Conservation (phyloP, 140 eudicot genomes). For the Bidens hawaiensis region DNA sequence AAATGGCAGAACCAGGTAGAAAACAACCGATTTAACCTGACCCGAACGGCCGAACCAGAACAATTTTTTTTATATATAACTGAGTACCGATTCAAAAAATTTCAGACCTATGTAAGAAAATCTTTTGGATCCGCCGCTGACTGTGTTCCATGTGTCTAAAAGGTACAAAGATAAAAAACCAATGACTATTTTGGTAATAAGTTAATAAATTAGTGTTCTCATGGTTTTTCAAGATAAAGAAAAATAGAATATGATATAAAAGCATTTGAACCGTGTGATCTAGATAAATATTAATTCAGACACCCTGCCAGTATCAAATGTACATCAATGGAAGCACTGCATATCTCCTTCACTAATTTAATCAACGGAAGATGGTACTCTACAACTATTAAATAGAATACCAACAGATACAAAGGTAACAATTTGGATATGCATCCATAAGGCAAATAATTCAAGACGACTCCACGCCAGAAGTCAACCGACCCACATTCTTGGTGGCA, state of each 20-base stretch:
- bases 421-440: slow-evolving; percentile 6
- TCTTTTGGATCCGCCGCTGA: too few relatives aligned
- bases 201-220: too few relatives aligned
- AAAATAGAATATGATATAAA: background rate
- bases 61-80: too few relatives aligned
- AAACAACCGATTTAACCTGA: too few relatives aligned
- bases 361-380: slow-evolving; percentile 1
- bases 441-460: slow-evolving; percentile 12
- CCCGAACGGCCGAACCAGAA: too few relatives aligned
- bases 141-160: too few relatives aligned
- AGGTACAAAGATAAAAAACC: too few relatives aligned
- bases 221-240: background rate
- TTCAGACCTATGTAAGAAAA: too few relatives aligned
- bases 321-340: slow-evolving; percentile 16
- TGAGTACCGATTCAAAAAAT: too few relatives aligned
- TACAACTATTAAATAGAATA: slow-evolving; percentile 14
- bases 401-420: slow-evolving; percentile 13
- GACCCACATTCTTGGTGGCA: background rate
- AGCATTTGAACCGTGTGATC: background rate
- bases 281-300: background rate
- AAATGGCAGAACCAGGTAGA: too few relatives aligned
- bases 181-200: too few relatives aligned
- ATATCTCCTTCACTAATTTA: slow-evolving; percentile 16
- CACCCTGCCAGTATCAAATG: slow-evolving; percentile 5
- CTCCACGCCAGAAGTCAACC: slow-evolving; percentile 8